These are phyloP conservation scores for Ceriops tagal DNA, from an alignment of 345 rosid species.

Conservation along the genomic window DNA sequence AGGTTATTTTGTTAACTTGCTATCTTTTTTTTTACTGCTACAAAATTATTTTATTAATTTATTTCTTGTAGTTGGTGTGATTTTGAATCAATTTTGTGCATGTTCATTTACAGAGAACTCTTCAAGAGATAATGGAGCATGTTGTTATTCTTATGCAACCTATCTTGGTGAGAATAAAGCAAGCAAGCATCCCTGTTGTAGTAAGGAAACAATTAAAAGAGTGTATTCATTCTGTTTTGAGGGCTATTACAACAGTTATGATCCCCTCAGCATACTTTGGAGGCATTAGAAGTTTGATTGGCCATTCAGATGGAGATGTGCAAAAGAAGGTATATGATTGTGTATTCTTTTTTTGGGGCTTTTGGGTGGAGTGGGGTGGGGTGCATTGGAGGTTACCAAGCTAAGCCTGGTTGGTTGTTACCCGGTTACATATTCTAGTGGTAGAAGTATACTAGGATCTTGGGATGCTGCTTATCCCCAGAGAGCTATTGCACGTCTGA, in stretches of 20 bases:
- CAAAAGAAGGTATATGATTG: conserved; percentile 60
- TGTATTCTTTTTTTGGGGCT: background rate
- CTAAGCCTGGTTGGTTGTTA: too few relatives aligned
- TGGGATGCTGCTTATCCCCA: too few relatives aligned
- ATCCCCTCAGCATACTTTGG: conserved; percentile 65
- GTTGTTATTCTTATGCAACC: conserved; percentile 50
- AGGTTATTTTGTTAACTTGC: too few relatives aligned
- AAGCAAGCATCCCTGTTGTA: conserved; percentile 32
- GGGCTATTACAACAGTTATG: conserved; percentile 50
- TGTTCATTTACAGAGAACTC: conserved; percentile 46
- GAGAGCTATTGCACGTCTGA: too few relatives aligned
- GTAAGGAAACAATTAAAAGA: conserved; percentile 54
- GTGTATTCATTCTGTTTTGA: conserved; percentile 51
- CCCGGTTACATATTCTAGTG: too few relatives aligned
- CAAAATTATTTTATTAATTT: background rate
- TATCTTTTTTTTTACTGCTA: too few relatives aligned
- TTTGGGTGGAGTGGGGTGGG: too few relatives aligned
- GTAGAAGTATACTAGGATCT: too few relatives aligned
- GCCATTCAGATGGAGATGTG: conserved; percentile 50
- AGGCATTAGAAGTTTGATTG: conserved; percentile 62
- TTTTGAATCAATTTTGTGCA: background rate
- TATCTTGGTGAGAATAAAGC: conserved; percentile 47
- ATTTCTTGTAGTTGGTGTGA: background rate
- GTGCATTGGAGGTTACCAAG: too few relatives aligned
- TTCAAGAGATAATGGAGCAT: conserved; percentile 70